These are phyloP conservation scores for Udeniomyces megalosporus DNA, from an alignment of 768 basidiomycete species.

Conservation along the genomic window DNA sequence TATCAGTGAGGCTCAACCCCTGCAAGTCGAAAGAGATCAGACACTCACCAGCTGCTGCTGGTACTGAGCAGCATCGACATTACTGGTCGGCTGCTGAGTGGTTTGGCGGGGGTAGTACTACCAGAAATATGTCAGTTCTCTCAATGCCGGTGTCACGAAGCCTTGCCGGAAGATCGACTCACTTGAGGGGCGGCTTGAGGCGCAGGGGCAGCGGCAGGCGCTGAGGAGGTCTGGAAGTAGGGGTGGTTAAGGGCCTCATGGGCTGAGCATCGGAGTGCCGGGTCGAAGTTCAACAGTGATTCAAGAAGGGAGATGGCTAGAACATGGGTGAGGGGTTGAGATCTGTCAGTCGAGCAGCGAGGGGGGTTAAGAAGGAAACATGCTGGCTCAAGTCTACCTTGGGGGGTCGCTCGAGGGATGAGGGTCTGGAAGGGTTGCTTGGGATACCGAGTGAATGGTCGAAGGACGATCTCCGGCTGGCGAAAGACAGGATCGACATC, in stretches of 20 bases:
- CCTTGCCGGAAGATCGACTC: neutral
- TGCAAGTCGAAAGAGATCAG: neutral
- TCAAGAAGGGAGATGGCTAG: constrained; percentile 82
- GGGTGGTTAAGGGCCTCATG: constrained; percentile 81
- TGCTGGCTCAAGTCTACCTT: constrained; percentile 37
- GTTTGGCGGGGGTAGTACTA: constrained; percentile 9
- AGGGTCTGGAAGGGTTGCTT: constrained; percentile 67
- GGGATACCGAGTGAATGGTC: constrained; percentile 73
- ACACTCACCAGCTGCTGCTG: constrained; percentile 19
- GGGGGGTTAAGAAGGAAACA: neutral
- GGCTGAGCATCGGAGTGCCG: constrained; percentile 75
- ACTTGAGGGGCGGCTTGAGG: constrained; percentile 17
- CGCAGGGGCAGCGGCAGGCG: constrained; percentile 22
- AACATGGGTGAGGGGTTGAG: neutral
- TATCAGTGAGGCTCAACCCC: constrained; percentile 29
- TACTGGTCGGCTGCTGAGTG: neutral
- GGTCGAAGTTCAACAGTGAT: constrained; percentile 88
- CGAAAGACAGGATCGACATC: neutral
- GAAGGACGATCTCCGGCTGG: constrained; percentile 66
- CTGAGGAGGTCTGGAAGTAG: constrained; percentile 44
- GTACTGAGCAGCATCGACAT: constrained; percentile 18
- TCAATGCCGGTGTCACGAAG: neutral
- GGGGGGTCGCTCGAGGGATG: constrained; percentile 67
- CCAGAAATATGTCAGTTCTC: constrained; percentile 3
- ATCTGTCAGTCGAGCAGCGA: neutral